Evolutionary conservation across 2,329 filamentous ascomycete genomes (phyloP).

Genomic region (Dothistroma pini): DNA sequence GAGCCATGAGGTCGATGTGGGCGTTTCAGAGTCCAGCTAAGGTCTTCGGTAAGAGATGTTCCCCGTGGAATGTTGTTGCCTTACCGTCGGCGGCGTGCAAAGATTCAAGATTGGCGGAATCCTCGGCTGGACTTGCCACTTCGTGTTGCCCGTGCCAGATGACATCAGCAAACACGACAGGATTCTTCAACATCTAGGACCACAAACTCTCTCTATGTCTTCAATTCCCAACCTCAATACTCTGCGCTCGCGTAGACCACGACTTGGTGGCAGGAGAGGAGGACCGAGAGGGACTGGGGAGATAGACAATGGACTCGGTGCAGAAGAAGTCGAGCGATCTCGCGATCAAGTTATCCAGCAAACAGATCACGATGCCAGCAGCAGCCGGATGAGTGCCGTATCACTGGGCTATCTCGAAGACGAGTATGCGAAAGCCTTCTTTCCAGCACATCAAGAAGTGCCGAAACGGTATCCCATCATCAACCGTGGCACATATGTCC

Average conservation of each 20-base stretch:
- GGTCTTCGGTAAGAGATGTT: not conserved
- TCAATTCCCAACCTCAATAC: constrained; percentile 72
- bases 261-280: constrained; percentile 48
- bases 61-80: not conserved
- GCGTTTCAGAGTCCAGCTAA: not conserved
- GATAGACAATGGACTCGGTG: constrained; percentile 6
- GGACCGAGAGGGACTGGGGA: constrained; percentile 39
- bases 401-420: constrained; percentile 81
- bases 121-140: not conserved
- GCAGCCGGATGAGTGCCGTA: constrained; percentile 85
- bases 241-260: constrained; percentile 49
- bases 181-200: not conserved
- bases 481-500: constrained; percentile 93
- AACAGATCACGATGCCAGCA: constrained; percentile 87
- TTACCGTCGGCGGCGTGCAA: not conserved
- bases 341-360: constrained; percentile 77
- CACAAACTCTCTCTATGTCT: constrained; percentile 24
- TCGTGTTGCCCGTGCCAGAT: not conserved
- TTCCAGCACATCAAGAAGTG: constrained; percentile 45
- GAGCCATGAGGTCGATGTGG: no score
- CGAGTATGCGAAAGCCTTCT: constrained; percentile 69
- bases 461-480: constrained; percentile 80
- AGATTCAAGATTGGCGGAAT: not conserved
- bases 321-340: constrained; percentile 35
- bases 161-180: constrained; percentile 4